A percentile compares a stretch with the other conserved stretches of the same genome.
These are phyloP conservation scores for Stagonosporopsis rhizophila DNA, from an alignment of 2,329 filamentous ascomycete genomes.

Conservation along the genomic window DNA sequence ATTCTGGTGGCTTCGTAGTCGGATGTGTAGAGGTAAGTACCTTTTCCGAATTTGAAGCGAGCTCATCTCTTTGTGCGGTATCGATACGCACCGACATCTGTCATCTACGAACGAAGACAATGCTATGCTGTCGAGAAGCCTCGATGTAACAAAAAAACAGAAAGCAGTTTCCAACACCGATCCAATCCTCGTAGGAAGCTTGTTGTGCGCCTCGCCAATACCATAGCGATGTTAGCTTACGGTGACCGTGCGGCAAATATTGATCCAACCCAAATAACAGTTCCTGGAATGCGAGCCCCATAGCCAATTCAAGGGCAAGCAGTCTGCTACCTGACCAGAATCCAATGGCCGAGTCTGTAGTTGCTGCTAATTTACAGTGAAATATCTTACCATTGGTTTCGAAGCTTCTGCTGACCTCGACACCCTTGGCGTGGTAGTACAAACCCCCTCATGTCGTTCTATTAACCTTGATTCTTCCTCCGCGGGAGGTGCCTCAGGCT, in stretches of 20 bases:
- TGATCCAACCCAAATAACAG: neutral
- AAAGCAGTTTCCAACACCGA: neutral
- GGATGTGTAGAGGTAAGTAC: neutral
- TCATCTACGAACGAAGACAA: neutral
- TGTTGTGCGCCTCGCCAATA: neutral
- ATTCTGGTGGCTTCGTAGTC: neutral
- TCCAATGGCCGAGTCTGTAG: too few species aligned
- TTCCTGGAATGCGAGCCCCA: neutral
- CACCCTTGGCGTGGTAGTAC: too few species aligned
- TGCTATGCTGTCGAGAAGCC: neutral
- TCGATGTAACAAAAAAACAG: too few species aligned
- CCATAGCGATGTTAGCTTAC: neutral
- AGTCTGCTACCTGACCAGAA: neutral
- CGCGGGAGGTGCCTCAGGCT: neutral
- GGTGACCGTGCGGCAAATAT: neutral
- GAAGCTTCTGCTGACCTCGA: too few species aligned
- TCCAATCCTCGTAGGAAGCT: neutral
- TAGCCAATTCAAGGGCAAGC: neutral
- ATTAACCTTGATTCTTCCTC: too few species aligned
- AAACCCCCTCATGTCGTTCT: too few species aligned
- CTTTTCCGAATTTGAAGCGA: neutral
- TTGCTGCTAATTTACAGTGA: too few species aligned
- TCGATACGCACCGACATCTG: neutral
- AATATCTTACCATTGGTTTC: too few species aligned
- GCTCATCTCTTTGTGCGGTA: neutral